Percentiles rank a stretch among this genome's conserved stretches.
phyloP scores from a whole-genome alignment of 768 basidiomycete species.

The Boletus subparvulus region DNA sequence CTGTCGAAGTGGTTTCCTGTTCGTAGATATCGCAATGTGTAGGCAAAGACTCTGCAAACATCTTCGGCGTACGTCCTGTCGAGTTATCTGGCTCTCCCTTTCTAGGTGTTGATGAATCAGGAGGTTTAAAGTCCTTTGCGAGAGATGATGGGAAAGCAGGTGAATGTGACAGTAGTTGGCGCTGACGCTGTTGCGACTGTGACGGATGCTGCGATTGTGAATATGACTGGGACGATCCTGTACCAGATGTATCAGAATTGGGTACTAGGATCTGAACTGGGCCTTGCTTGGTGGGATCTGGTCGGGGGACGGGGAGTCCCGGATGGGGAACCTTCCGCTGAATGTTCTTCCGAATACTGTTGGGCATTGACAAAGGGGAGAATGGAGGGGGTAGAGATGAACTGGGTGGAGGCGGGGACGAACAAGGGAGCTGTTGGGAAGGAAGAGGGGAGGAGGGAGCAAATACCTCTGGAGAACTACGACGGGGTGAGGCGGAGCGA shows the following conservation, averaged over 20 bases:
- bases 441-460: not conserved
- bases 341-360: slow-evolving; percentile 26
- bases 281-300: slow-evolving; percentile 31
- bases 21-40: not conserved
- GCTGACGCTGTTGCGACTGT: slow-evolving; percentile 34
- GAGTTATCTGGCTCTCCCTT: not conserved
- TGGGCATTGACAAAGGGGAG: slow-evolving; percentile 4
- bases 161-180: slow-evolving; percentile 6
- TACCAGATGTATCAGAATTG: slow-evolving; percentile 52
- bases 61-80: slow-evolving; percentile 2
- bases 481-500: slow-evolving; percentile 3
- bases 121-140: slow-evolving; percentile 21
- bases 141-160: slow-evolving; percentile 19
- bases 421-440: slow-evolving; percentile 5
- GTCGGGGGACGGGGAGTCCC: slow-evolving; percentile 30
- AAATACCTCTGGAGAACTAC: slow-evolving; percentile 8
- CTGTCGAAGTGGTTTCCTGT: not conserved
- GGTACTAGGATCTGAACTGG: slow-evolving; percentile 50
- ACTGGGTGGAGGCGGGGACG: slow-evolving; percentile 14
- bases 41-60: slow-evolving; percentile 1
- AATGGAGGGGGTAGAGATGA: slow-evolving; percentile 11
- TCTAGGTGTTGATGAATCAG: slow-evolving; percentile 21
- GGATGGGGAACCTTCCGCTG: slow-evolving; percentile 51
- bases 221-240: slow-evolving; percentile 34
- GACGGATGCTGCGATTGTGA: slow-evolving; percentile 27